Conservation (phyloP, 371 early-diverging fungal species). For the Mycotypha africana region DNA sequence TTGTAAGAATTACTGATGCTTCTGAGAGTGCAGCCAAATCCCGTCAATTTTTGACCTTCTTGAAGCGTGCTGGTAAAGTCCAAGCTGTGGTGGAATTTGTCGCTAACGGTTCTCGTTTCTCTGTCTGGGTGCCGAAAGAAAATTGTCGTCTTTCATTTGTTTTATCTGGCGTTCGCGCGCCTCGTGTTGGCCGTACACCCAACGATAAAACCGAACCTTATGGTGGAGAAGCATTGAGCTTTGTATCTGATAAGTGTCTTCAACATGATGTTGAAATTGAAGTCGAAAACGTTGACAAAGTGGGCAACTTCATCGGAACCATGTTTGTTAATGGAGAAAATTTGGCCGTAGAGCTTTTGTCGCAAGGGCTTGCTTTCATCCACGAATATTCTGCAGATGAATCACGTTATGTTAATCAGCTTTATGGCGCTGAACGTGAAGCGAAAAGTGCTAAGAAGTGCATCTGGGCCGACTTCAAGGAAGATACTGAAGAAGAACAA, state of each 20-base stretch:
- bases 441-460: slow-evolving; percentile 68
- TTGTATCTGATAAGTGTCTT: slow-evolving; percentile 57
- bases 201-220: slow-evolving; percentile 81
- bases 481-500: slow-evolving; percentile 26
- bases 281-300: slow-evolving; percentile 83
- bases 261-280: slow-evolving; percentile 92
- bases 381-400: slow-evolving; percentile 85
- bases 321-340: slow-evolving; percentile 69
- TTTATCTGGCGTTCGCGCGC: slow-evolving; percentile 72
- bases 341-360: slow-evolving; percentile 62
- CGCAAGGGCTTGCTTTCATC: slow-evolving; percentile 75
- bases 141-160: slow-evolving; percentile 81
- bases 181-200: slow-evolving; percentile 60
- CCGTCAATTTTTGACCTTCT: slow-evolving; percentile 75
- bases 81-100: slow-evolving; percentile 84
- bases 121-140: slow-evolving; percentile 80
- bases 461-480: slow-evolving; percentile 39
- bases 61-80: slow-evolving; percentile 74
- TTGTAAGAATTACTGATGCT: slow-evolving; percentile 62
- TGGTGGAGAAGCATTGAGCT: slow-evolving; percentile 79
- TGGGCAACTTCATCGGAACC: slow-evolving; percentile 86
- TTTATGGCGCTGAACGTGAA: slow-evolving; percentile 74
- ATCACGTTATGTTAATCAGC: slow-evolving; percentile 58
- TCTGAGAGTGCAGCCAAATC: slow-evolving; percentile 77
- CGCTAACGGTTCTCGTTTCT: slow-evolving; percentile 79